Evolutionary conservation across 768 basidiomycete species (phyloP).

Genomic region (Trametes punicea): DNA sequence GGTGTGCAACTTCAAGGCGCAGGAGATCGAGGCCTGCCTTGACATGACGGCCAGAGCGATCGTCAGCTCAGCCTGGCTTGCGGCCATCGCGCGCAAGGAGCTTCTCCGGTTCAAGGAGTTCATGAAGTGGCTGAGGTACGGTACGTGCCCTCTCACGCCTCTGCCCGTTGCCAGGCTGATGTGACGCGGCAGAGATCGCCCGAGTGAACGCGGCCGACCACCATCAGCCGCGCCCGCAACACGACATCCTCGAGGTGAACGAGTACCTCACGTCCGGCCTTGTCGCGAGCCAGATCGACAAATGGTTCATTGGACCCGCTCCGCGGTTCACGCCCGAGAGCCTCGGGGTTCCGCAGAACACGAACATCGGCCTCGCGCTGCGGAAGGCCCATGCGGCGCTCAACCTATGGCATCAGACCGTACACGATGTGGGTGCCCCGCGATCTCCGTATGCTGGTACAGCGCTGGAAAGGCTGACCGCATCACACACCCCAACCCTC

Average conservation of each 20-base stretch:
- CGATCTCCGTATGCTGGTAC: background rate
- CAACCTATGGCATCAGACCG: constrained; percentile 27
- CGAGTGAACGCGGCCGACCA: constrained; percentile 53
- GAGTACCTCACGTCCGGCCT: constrained; percentile 75
- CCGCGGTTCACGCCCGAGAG: constrained; percentile 50
- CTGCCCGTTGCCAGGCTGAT: background rate
- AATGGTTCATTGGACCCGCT: constrained; percentile 71
- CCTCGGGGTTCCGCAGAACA: constrained; percentile 41
- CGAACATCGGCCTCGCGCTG: constrained; percentile 13
- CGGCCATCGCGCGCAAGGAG: constrained; percentile 62
- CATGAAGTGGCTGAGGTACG: constrained; percentile 71
- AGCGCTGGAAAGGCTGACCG: constrained; percentile 3
- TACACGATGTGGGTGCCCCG: constrained; percentile 22
- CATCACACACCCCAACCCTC: background rate
- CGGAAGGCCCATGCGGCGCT: constrained; percentile 14
- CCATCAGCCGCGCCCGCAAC: constrained; percentile 43
- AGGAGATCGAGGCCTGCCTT: constrained; percentile 52
- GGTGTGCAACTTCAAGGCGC: constrained; percentile 50
- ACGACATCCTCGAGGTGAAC: constrained; percentile 79
- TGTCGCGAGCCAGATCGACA: constrained; percentile 64
- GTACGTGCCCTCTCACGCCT: constrained; percentile 38
- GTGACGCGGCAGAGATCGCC: constrained; percentile 38
- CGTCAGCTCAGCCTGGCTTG: constrained; percentile 65
- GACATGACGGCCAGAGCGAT: constrained; percentile 54
- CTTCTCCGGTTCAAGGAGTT: constrained; percentile 74